A percentile compares a stretch with the other conserved stretches of the same genome.
Evolutionary conservation across 2,329 filamentous ascomycete genomes (phyloP).

Genomic region (Aureobasidium uvarum): DNA sequence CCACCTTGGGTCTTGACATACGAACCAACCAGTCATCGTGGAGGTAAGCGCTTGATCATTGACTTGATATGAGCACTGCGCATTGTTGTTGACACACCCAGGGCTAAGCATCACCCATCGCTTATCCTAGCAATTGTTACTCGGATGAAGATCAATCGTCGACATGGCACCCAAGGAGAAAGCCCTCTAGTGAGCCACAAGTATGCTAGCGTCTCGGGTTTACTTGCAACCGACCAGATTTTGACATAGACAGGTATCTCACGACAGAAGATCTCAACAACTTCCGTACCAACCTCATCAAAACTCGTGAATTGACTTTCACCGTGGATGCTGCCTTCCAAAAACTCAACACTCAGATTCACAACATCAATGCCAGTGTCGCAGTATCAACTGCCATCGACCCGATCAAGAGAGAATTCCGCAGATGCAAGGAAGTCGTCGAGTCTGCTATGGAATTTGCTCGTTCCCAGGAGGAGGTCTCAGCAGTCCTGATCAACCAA

Average conservation of each 20-base stretch:
- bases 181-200: not conserved
- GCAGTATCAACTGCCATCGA: not conserved
- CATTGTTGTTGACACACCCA: not conserved
- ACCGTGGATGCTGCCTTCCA: constrained; percentile 1
- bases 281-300: constrained; percentile 3
- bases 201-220: not conserved
- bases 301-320: not conserved
- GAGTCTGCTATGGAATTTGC: not conserved
- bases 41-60: not conserved
- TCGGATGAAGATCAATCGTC: not conserved
- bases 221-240: not conserved
- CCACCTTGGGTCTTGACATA: not conserved
- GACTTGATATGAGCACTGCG: not conserved
- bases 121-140: not conserved
- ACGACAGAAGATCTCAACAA: constrained; percentile 11
- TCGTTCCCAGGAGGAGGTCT: not conserved
- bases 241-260: not conserved
- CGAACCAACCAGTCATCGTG: not conserved
- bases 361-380: not conserved
- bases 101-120: not conserved
- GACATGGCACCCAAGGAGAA: constrained; percentile 7
- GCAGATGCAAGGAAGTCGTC: not conserved
- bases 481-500: not conserved
- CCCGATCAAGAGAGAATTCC: not conserved
- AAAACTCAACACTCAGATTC: not conserved